Conservation (phyloP, 1,139 yeast species). For the Geotrichum histeridarum region DNA sequence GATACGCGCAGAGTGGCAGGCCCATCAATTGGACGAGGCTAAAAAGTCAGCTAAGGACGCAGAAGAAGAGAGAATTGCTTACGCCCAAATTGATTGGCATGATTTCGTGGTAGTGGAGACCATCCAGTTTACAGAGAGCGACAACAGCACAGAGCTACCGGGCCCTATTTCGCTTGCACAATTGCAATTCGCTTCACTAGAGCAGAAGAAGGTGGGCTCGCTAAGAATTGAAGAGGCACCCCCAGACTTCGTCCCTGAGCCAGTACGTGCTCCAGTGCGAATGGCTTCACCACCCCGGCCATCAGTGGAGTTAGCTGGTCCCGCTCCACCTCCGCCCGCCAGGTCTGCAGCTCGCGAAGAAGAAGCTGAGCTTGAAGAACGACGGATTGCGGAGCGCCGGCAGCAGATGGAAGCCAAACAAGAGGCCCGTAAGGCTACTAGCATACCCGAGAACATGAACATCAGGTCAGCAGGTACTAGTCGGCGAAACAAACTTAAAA, state of each 20-base stretch:
- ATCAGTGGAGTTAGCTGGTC: slow-evolving; percentile 9
- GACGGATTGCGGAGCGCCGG: slow-evolving; percentile 15
- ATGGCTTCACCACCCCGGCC: slow-evolving; percentile 5
- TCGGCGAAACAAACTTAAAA: slow-evolving; percentile 41
- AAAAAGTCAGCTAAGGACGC: slow-evolving; percentile 35
- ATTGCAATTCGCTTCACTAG: slow-evolving; percentile 57
- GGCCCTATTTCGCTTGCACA: slow-evolving; percentile 57
- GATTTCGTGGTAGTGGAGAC: slow-evolving; percentile 70
- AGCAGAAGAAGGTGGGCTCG: slow-evolving; percentile 40
- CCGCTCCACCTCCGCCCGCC: slow-evolving; percentile 17
- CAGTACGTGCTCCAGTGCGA: not conserved
- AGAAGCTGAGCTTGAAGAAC: slow-evolving; percentile 14
- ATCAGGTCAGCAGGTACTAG: slow-evolving; percentile 66
- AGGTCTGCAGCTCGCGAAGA: slow-evolving; percentile 13
- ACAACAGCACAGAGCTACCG: slow-evolving; percentile 56
- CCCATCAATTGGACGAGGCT: slow-evolving; percentile 40
- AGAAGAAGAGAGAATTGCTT: slow-evolving; percentile 47
- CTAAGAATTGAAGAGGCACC: slow-evolving; percentile 40
- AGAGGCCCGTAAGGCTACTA: slow-evolving; percentile 29
- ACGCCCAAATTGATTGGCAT: slow-evolving; percentile 84
- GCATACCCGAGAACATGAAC: slow-evolving; percentile 50
- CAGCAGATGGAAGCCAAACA: slow-evolving; percentile 16
- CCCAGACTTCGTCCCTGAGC: slow-evolving; percentile 34
- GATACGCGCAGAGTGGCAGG: slow-evolving; percentile 53
- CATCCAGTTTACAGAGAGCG: slow-evolving; percentile 61